These are phyloP conservation scores for Luffa acutangula DNA, from an alignment of 306 rosid genomes.

Conservation along the genomic window DNA sequence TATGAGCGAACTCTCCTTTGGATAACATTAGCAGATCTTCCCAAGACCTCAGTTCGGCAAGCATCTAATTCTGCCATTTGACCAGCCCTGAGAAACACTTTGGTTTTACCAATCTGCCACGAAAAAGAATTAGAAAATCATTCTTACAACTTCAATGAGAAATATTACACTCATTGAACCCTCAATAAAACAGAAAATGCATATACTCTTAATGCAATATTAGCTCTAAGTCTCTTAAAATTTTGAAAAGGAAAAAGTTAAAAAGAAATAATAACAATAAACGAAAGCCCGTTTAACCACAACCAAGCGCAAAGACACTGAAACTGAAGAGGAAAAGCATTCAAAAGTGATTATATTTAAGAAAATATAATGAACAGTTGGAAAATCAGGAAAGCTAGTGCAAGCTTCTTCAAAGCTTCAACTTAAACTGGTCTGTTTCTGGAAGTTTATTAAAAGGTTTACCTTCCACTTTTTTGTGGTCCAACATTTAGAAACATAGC, in stretches of 20 bases:
- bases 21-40: slow-evolving; percentile 60
- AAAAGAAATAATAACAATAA: neutral
- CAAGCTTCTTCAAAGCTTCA: neutral
- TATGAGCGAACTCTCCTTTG: slow-evolving; percentile 55
- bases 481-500: neutral
- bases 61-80: slow-evolving; percentile 98
- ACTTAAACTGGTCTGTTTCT: neutral
- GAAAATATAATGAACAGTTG: slow-evolving; percentile 3
- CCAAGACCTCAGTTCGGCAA: slow-evolving; percentile 66
- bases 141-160: neutral
- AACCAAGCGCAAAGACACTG: neutral
- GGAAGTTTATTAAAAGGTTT: neutral
- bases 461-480: neutral
- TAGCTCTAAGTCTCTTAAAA: neutral
- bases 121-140: slow-evolving; percentile 8
- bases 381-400: neutral
- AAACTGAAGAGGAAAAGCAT: neutral
- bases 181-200: slow-evolving; percentile 4
- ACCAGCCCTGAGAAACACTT: slow-evolving; percentile 95
- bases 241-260: neutral
- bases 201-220: neutral
- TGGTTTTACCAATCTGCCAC: slow-evolving; percentile 84
- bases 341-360: neutral
- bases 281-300: neutral
- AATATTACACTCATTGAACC: neutral